Evolutionary conservation across 352 stramenopile species (phyloP), one percentile per base, ranked within the genome.

Genomic region (Phytophthora colocasiae): DNA sequence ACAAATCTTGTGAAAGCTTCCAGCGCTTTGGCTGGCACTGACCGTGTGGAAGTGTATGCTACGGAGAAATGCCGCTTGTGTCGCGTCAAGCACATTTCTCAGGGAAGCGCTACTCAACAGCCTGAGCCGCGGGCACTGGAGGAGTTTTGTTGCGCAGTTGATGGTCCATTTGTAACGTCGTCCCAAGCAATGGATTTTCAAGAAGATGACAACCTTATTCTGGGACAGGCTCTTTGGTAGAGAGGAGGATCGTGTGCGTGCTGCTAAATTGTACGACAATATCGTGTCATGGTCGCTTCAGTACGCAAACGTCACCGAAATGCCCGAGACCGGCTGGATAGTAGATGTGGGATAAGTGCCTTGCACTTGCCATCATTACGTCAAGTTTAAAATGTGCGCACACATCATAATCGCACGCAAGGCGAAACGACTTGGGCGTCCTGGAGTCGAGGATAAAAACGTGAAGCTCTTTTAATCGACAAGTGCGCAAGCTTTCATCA

Each of bases 321-420:
- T 66, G 27, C 48, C 58, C 2, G 29, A 46, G 14, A 41, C 46
- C 3, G 58, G 58, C 1, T 66, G 48, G 31, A 8, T 66, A 12
- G 48, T 66, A 6, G 48, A 58, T 39, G 15, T 63, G n/a, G 6
- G 15, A 39, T 2, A 58, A 69, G 26, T 62, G 52, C 26, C 53
- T 0, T 69, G 51, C 3, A 24, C 34, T 1, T 63, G 43, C 24
- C 57, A 57, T 26, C 53, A 54, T 3, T 69, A 63, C 24, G 14
- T 19, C 3, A 63, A 69, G 19, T 45, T 47, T 32, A 58, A 57
- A 22, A 69, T 24, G 1, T 63, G 60, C 39, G 55, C 44, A 10
- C 51, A 69, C 27, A 53, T 63, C 15, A 40, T 61, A 6, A 38
- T 56, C 9, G 50, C 10, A 15, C 6, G 59, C 36, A 65, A 65